phyloP scores from a whole-genome alignment of 148 eudicot species.

The Chenopodium quinoa region DNA sequence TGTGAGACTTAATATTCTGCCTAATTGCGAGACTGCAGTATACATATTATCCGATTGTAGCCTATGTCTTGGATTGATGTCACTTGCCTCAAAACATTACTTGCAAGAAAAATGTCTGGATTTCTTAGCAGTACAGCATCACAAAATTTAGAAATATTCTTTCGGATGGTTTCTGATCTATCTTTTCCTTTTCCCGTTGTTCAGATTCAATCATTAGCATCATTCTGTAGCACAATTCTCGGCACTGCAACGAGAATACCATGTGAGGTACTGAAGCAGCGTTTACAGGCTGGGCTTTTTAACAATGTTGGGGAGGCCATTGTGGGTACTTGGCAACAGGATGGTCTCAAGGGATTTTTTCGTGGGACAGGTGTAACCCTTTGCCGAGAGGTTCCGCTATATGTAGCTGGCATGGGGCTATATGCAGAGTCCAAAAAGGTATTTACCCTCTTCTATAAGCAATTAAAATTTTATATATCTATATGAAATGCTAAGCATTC shows the following conservation, averaged over 20 bases:
- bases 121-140: not conserved
- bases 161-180: not conserved
- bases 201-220: slow-evolving; percentile 88
- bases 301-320: slow-evolving; percentile 86
- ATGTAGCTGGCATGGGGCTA: slow-evolving; percentile 94
- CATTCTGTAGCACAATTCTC: slow-evolving; percentile 84
- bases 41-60: not conserved
- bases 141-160: not conserved
- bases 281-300: slow-evolving; percentile 89
- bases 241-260: slow-evolving; percentile 98
- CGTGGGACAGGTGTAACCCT: slow-evolving; percentile 96
- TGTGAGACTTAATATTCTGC: not conserved
- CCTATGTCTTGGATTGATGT: not conserved
- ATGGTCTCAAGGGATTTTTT: slow-evolving; percentile 83
- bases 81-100: not conserved
- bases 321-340: slow-evolving; percentile 82
- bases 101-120: too few relatives aligned
- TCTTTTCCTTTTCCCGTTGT: not conserved
- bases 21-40: not conserved
- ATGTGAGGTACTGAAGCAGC: slow-evolving; percentile 92
- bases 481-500: not conserved
- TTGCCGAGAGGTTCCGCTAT: slow-evolving; percentile 90
- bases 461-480: too few relatives aligned
- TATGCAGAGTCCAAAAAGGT: slow-evolving; percentile 97
- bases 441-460: not conserved